Base-by-base conservation (phyloP, 768 basidiomycete genomes). In the Panaeolus papilionaceus region DNA sequence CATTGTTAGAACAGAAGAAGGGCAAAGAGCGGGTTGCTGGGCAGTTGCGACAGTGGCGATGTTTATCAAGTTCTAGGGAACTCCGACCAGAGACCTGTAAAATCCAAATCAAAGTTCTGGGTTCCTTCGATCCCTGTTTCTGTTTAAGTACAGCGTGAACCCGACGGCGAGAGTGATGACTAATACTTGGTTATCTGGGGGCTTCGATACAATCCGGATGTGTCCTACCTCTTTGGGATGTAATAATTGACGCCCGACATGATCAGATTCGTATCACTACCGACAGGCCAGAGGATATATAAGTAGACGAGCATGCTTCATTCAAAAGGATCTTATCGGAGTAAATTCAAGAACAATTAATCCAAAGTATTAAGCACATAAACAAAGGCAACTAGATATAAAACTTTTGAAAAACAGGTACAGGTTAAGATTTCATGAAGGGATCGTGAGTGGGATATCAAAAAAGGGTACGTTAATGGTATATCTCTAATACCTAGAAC, bases 401-500 rank as follows among this genome's bases (percentile, higher is more conserved):
- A 47, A 37, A 58, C 54, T 58, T 58, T 58, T 58, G 28, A 7
- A 51, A 51, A 51, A 28, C 26, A 58, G 28, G 18, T 58, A 33
- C 16, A 33, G 54, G 12, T 33, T 2, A 58, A 16, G 47, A 26
- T n/a, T n/a, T 23, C 47, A 58, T 33, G 14, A 23, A 33, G 14
- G 10, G 8, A 3, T 58, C 54, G 28, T 58, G 54, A 58, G 18
- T 12, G 33, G 33, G 42, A 33, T 58, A 58, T 49, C 47, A 49
- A 45, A 26, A 23, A 20, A 26, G 47, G 47, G 47, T 26, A 49
- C 26, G 20, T 9, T 26, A 45, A 7, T 1, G n/a, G 14, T 16
- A 16, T 16, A 44, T 44, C 5, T 12, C 18, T 44, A 44, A 44
- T 44, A 18, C 5, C 11, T 44, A 18, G 42, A 44, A 44, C 14